Evolutionary conservation across 805 yeast species (phyloP).

Genomic region (Ogataea salicorniae): DNA sequence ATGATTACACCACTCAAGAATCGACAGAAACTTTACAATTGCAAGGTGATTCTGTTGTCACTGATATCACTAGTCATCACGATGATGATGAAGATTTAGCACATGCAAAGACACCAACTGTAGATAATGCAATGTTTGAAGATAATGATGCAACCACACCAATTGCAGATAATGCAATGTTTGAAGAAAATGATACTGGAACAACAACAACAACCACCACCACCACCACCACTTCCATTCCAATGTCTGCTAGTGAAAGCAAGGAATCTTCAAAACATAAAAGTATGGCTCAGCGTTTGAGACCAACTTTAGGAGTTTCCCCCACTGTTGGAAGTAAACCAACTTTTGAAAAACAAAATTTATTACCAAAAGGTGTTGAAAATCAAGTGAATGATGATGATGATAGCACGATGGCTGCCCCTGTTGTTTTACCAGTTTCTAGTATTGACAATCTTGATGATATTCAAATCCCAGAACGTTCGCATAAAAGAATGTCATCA

Average conservation of each 20-base stretch:
- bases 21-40: conserved; percentile 3
- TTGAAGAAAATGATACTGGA: not conserved
- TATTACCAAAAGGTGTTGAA: not conserved
- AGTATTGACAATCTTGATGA: conserved; percentile 2
- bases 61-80: conserved; percentile 8
- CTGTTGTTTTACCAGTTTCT: conserved; percentile 9
- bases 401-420: not conserved
- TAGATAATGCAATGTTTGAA: conserved; percentile 3
- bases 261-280: conserved; percentile 5
- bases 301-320: conserved; percentile 32
- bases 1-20: conserved; percentile 7
- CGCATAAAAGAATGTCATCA: conserved; percentile 24
- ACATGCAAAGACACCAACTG: not conserved
- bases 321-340: conserved; percentile 14
- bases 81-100: conserved; percentile 3
- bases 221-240: not conserved
- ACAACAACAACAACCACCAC: not conserved
- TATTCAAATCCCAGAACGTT: conserved; percentile 30
- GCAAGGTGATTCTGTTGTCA: conserved; percentile 7
- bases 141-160: not conserved
- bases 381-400: not conserved
- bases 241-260: too few species aligned
- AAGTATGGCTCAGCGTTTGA: conserved; percentile 44
- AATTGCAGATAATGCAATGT: not conserved
- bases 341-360: conserved; percentile 3